phyloP scores from a whole-genome alignment of 225 moss, liverwort and hornwort genomes.

The Sphagnum tenellum region DNA sequence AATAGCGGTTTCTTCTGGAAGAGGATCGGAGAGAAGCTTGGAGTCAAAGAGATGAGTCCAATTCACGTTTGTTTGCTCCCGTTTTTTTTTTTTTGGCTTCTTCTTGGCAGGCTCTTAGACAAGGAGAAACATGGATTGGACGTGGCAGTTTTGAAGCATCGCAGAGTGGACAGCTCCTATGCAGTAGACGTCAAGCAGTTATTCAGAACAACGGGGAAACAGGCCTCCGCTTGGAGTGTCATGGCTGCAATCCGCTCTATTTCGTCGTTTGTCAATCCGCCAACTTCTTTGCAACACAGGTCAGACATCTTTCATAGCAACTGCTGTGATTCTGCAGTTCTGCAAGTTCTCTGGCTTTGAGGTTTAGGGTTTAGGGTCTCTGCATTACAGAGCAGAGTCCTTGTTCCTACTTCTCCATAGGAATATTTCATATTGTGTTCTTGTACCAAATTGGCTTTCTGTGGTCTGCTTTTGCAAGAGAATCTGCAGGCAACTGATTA shows the following conservation, averaged over 20 bases:
- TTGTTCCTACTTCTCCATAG: no score
- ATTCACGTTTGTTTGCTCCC: background rate
- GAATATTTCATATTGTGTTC: no score
- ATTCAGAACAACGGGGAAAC: constrained; percentile 17
- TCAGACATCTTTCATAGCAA: constrained; percentile 1
- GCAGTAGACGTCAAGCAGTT: constrained; percentile 73
- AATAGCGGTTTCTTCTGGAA: background rate
- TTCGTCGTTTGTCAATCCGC: constrained; percentile 57
- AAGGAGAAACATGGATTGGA: constrained; percentile 68
- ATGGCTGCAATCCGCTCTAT: constrained; percentile 65
- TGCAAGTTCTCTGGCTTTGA: no score
- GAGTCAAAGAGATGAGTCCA: background rate
- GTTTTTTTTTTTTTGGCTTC: no score
- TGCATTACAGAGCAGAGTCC: no score
- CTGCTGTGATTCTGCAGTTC: no score
- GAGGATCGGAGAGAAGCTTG: background rate
- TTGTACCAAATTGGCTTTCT: no score
- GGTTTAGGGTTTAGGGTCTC: no score
- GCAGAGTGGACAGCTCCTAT: constrained; percentile 33
- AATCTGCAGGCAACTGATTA: no score
- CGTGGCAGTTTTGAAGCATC: constrained; percentile 51
- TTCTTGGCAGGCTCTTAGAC: constrained; percentile 34
- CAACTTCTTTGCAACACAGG: constrained; percentile 34
- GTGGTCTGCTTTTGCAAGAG: no score
- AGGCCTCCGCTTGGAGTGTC: constrained; percentile 51